Evolutionary conservation across 2,329 filamentous ascomycete species (phyloP).

Genomic region (Alternaria dauci): DNA sequence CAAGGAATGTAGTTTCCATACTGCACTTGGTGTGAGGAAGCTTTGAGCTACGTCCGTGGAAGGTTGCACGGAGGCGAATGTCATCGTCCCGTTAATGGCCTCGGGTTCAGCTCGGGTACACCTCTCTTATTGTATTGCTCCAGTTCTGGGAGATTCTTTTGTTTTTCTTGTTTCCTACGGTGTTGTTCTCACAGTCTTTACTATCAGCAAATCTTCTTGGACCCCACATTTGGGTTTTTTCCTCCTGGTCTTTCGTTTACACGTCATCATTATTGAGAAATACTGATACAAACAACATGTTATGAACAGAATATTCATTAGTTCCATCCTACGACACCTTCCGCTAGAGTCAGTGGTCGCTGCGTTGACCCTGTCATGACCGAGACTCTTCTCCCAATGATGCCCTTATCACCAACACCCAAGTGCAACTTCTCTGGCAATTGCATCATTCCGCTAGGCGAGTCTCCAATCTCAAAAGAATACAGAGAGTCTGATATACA

Average conservation of each 20-base stretch:
- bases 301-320: constrained; percentile 4
- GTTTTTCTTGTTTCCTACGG: background rate
- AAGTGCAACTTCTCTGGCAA: constrained; percentile 38
- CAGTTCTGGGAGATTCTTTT: too few species aligned
- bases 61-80: background rate
- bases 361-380: constrained; percentile 36
- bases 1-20: background rate
- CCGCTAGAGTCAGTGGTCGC: constrained; percentile 34
- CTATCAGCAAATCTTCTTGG: background rate
- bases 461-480: constrained; percentile 33
- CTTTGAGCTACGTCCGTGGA: background rate
- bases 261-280: background rate
- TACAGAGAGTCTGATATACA: constrained; percentile 29
- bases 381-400: constrained; percentile 46
- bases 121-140: background rate
- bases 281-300: rapidly evolving
- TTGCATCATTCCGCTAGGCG: constrained; percentile 13
- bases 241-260: background rate
- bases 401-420: constrained; percentile 42
- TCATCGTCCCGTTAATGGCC: rapidly evolving
- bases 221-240: background rate
- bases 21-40: background rate
- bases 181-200: background rate
- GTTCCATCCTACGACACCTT: constrained; percentile 50
- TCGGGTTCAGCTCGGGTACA: background rate